Evolutionary conservation across 352 stramenopile species (phyloP).

Genomic region (Pythium folliculosum): DNA sequence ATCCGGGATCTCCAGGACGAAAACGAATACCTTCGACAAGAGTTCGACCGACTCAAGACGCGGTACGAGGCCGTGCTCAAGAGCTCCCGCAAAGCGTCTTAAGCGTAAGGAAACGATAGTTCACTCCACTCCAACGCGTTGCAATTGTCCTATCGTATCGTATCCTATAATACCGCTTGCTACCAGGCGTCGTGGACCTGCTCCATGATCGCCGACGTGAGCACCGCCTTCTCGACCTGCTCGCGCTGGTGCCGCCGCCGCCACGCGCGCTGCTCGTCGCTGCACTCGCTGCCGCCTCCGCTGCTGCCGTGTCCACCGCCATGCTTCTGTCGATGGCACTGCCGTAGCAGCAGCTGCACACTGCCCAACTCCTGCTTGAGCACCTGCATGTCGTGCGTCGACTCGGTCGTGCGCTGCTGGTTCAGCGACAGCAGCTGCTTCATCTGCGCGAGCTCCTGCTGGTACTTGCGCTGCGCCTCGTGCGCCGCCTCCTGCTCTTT

Average conservation of each 20-base stretch:
- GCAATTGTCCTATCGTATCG: not conserved
- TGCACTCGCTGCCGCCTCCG: slow-evolving; percentile 2
- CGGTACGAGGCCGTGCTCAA: slow-evolving; percentile 52
- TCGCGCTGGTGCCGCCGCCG: slow-evolving; percentile 13
- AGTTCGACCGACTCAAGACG: slow-evolving; percentile 68
- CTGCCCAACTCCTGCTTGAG: slow-evolving; percentile 51
- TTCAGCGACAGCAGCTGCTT: slow-evolving; percentile 51
- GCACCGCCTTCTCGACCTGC: slow-evolving; percentile 35
- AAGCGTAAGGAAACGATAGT: no score
- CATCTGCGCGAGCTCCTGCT: slow-evolving; percentile 45
- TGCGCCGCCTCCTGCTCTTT: slow-evolving; percentile 27
- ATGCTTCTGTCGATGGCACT: slow-evolving; percentile 28
- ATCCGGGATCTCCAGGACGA: slow-evolving; percentile 63
- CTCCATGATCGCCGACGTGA: slow-evolving; percentile 49
- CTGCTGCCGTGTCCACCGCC: not conserved
- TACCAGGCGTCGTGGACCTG: slow-evolving; percentile 31
- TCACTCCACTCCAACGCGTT: no score
- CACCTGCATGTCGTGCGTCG: slow-evolving; percentile 48
- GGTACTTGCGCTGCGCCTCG: slow-evolving; percentile 31
- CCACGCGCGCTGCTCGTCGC: slow-evolving; percentile 9
- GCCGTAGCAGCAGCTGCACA: slow-evolving; percentile 48
- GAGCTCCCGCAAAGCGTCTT: slow-evolving; percentile 15
- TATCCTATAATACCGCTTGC: not conserved
- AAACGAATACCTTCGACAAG: slow-evolving; percentile 63
- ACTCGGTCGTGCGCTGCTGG: slow-evolving; percentile 46